These are phyloP conservation scores for Fusarium denticulatum DNA, from an alignment of 2,329 filamentous ascomycete genomes.

Conservation along the genomic window DNA sequence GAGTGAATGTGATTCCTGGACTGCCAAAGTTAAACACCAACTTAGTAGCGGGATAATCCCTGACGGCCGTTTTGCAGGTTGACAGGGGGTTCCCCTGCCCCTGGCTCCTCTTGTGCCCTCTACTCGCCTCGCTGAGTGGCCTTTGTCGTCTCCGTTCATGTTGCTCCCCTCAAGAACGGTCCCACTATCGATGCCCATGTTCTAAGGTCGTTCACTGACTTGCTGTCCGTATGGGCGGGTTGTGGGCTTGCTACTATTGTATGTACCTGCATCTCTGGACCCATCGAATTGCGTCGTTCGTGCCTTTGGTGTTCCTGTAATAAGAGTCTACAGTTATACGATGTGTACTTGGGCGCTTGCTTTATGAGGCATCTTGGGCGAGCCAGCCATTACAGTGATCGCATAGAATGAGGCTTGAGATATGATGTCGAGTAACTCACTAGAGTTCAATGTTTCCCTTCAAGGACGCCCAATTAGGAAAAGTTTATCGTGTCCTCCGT, in stretches of 20 bases:
- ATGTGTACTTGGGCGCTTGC: background rate
- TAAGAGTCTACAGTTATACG: background rate
- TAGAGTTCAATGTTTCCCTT: slow-evolving; percentile 16
- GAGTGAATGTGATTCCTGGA: slow-evolving; percentile 3
- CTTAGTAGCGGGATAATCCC: slow-evolving; percentile 23
- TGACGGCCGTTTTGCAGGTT: slow-evolving; percentile 34
- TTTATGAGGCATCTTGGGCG: background rate
- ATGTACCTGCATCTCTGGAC: slow-evolving; percentile 33
- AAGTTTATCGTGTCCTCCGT: slow-evolving; percentile 17
- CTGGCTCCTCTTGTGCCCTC: slow-evolving; percentile 13
- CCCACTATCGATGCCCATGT: slow-evolving; percentile 25
- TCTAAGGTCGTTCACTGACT: slow-evolving; percentile 13
- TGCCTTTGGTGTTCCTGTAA: slow-evolving; percentile 10
- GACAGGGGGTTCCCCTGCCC: slow-evolving; percentile 17
- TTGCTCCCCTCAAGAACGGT: slow-evolving; percentile 20
- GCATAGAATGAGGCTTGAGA: slow-evolving; percentile 20
- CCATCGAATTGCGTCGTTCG: slow-evolving; percentile 11
- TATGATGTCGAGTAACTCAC: slow-evolving; percentile 3
- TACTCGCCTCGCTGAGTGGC: slow-evolving; percentile 25
- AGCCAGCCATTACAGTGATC: background rate
- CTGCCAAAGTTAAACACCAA: slow-evolving; percentile 21
- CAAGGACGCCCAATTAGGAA: slow-evolving; percentile 17
- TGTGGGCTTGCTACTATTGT: slow-evolving; percentile 10
- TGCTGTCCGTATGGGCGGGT: slow-evolving; percentile 9
- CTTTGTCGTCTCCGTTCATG: slow-evolving; percentile 3